Conservation (phyloP, 805 yeast species). For the Zygosaccharomyces bailii region DNA sequence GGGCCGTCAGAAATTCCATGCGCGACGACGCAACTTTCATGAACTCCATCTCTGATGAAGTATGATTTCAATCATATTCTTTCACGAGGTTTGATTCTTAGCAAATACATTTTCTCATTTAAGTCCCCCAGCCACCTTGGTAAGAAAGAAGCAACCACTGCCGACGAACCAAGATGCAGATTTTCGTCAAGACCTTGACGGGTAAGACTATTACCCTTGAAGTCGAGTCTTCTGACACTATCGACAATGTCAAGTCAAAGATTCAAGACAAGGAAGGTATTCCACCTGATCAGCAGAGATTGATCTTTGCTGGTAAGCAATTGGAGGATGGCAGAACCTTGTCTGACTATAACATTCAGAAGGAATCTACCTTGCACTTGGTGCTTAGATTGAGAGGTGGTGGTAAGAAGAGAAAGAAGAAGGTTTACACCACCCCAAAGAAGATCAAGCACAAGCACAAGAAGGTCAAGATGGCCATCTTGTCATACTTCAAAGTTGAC, state of each 20-base stretch:
- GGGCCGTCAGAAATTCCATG: no score
- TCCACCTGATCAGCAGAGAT: constrained; percentile 97
- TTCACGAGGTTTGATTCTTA: background rate
- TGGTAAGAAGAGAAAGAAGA: constrained; percentile 99
- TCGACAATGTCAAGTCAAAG: constrained; percentile 94
- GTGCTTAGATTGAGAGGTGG: constrained; percentile 94
- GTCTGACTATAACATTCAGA: constrained; percentile 97
- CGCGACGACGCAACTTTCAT: background rate
- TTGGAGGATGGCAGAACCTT: constrained; percentile 95
- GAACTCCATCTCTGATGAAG: no score
- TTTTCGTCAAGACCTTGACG: constrained; percentile 98
- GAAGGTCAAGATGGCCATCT: constrained; percentile 98
- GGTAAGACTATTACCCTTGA: constrained; percentile 99
- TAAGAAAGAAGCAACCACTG: constrained; percentile 42
- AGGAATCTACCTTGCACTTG: constrained; percentile 94
- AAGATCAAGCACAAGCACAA: constrained; percentile 99
- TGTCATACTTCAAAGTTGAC: constrained; percentile 98
- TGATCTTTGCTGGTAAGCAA: constrained; percentile 97
- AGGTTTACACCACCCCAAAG: constrained; percentile 99
- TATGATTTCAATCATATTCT: no score
- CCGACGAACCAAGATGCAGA: constrained; percentile 73
- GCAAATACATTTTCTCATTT: background rate
- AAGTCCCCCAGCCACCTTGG: constrained; percentile 24
- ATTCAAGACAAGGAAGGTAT: constrained; percentile 97
- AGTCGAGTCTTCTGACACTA: constrained; percentile 96